Evolutionary conservation across 1,284 basidiomycete genomes (phyloP), one percentile per base, ranked within the genome.

Genomic region (Ceratobasidium papillatum): DNA sequence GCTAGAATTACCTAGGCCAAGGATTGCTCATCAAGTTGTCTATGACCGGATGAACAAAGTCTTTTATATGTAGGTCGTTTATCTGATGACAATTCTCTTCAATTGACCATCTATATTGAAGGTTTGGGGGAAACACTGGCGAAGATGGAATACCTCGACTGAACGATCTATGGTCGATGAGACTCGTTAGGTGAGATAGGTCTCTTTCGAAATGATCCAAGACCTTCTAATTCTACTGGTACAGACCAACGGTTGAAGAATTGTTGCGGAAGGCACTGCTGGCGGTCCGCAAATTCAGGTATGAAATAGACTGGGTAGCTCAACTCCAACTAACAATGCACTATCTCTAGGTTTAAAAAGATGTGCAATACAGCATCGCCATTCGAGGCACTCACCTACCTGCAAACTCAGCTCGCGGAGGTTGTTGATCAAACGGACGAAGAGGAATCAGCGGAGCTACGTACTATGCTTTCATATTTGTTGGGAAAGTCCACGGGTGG

Each of bases 101-200:
- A 19, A 38, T 3, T 47, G 0, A 27, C n/a, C 41, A 45, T 8
- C 32, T 14, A 25, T 49, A 61, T n/a, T n/a, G n/a, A n/a, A n/a
- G 74, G 68, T 76, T 75, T 54, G 77, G 77, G 22, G 77, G 77
- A 1, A 76, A 75, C 27, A 47, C 76, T 2, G 75, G 72, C 3
- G 64, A 52, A 14, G 65, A 74, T 22, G 72, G 52, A 4, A 78
- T 75, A 3, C 76, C 79, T 73, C 84, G 91, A 74, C 78, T 93
- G 79, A 89, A 91, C 78, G 92, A 93, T 80, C 88, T 94, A 77
- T 94, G 91, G 93, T 85, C 83, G 79, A 90, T 93, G 89, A 84
- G 82, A 63, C 81, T 93, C 54, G 80, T 86, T 74, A 86, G 91
- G 91, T 91, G 76, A 38, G 85, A 78, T 25, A 8, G 36, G 19